phyloP scores from a whole-genome alignment of 805 yeast genomes.

The Ogataea nakhonphanomensis region DNA sequence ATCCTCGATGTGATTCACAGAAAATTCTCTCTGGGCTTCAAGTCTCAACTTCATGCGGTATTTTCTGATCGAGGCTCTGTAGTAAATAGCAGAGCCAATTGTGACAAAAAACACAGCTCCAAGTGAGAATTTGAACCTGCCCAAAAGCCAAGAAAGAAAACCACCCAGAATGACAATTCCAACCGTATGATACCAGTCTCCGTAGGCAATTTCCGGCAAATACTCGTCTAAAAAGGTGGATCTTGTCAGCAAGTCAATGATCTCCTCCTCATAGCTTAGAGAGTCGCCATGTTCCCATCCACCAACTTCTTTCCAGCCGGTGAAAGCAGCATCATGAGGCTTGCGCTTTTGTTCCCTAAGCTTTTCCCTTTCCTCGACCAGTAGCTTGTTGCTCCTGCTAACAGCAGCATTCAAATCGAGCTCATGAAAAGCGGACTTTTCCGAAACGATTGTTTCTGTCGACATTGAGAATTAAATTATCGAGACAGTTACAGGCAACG shows the following conservation, averaged over 20 bases:
- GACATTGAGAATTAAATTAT: constrained; percentile 4
- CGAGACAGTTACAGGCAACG: background rate
- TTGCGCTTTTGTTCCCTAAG: constrained; percentile 34
- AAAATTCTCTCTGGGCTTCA: constrained; percentile 79
- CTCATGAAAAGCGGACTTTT: constrained; percentile 9
- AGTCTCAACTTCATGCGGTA: constrained; percentile 74
- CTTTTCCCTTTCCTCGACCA: constrained; percentile 17
- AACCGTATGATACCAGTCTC: constrained; percentile 96
- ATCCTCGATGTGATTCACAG: constrained; percentile 74
- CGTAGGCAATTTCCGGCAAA: constrained; percentile 72
- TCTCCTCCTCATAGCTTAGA: constrained; percentile 64
- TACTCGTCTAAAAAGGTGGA: constrained; percentile 74
- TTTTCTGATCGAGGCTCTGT: constrained; percentile 79
- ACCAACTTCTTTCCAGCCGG: constrained; percentile 95
- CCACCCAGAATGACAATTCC: constrained; percentile 68
- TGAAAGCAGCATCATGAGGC: constrained; percentile 62
- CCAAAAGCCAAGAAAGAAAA: constrained; percentile 71
- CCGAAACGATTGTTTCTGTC: constrained; percentile 4
- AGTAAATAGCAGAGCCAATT: constrained; percentile 58
- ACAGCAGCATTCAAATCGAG: constrained; percentile 28
- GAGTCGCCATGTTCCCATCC: constrained; percentile 74
- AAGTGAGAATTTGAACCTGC: constrained; percentile 69
- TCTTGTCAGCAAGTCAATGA: constrained; percentile 62
- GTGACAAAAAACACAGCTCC: constrained; percentile 79
- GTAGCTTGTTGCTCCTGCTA: constrained; percentile 24